Evolutionary conservation across 2,329 filamentous ascomycete genomes (phyloP), one percentile per base, ranked within the genome.

Genomic region (Pyrenophora teres): DNA sequence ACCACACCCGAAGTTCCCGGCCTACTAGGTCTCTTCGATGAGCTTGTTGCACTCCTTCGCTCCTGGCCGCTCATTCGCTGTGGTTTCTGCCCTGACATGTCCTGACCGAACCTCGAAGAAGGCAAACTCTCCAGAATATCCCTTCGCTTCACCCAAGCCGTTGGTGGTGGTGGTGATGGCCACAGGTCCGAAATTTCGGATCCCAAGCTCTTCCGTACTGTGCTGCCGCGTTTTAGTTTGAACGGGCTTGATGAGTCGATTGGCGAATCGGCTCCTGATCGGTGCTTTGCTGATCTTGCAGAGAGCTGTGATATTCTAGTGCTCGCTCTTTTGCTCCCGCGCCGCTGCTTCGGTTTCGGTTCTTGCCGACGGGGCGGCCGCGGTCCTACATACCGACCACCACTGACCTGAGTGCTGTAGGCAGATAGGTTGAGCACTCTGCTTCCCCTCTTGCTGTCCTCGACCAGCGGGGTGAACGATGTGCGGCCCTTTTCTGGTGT

Each of bases 231-330:
- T 47, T 65, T 71, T 15, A 69, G 45, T 7, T 62, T 62, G 36
- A 70, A 70, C 9, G 69, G 67, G 36, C 60, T 68, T 2, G 54
- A 55, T 13, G 57, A 54, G 42, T 70, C 68, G 25, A 72, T 67
- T 6, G 68, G 68, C 12, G 62, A 67, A 18, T 69, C 67, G 18
- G 35, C 39, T 15, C 46, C 36, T 8, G 40, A 52, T 19, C 31
- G 18, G 15, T 16, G 9, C 32, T 37, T 41, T 40, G 33, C 49
- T 8, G 41, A 39, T 7, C 42, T 51, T 16, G 42, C 27, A 30
- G 27, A 30, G 10, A 30, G 43, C 6, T 50, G 12, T 2, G 38
- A 18, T 32, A 21, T 44, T n/a, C 16, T 25, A 35, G 38, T 31
- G 27, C 27, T 30, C 9, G 10, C 10, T 30, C 27, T 30, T 3